These are phyloP conservation scores for Fusarium hainanense DNA, from an alignment of 2,329 filamentous ascomycete genomes.

Conservation along the genomic window DNA sequence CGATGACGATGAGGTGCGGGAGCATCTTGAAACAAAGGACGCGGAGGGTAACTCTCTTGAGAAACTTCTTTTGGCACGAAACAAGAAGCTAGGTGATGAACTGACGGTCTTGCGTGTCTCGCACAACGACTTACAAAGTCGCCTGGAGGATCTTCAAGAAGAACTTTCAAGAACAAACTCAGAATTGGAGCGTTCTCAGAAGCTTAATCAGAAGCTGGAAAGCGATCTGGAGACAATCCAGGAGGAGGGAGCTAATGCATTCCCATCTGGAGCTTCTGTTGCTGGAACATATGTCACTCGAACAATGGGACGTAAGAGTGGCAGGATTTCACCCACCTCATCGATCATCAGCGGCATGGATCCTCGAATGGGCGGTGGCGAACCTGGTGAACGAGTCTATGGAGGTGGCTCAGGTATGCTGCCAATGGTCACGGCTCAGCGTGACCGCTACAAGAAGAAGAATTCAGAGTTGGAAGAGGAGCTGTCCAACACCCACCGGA, in stretches of 20 bases:
- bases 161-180: slow-evolving; percentile 85
- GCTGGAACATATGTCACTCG: slow-evolving; percentile 86
- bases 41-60: slow-evolving; percentile 83
- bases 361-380: slow-evolving; percentile 63
- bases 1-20: slow-evolving; percentile 76
- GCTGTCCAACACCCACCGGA: slow-evolving; percentile 83
- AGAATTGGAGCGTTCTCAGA: slow-evolving; percentile 86
- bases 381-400: slow-evolving; percentile 66
- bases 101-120: slow-evolving; percentile 92
- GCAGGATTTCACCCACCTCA: slow-evolving; percentile 86
- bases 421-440: slow-evolving; percentile 97
- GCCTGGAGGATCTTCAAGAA: slow-evolving; percentile 83
- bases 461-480: slow-evolving; percentile 92
- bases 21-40: slow-evolving; percentile 51
- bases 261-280: slow-evolving; percentile 90
- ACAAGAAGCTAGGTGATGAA: slow-evolving; percentile 96
- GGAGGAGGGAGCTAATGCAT: slow-evolving; percentile 82
- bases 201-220: slow-evolving; percentile 88
- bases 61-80: slow-evolving; percentile 88
- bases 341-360: slow-evolving; percentile 99
- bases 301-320: slow-evolving; percentile 71
- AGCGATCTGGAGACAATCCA: slow-evolving; percentile 91
- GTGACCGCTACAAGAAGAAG: slow-evolving; percentile 97
- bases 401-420: slow-evolving; percentile 87
- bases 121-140: slow-evolving; percentile 87